Conservation (phyloP, 371 early-diverging fungal genomes). For the Mortierella sp. region DNA sequence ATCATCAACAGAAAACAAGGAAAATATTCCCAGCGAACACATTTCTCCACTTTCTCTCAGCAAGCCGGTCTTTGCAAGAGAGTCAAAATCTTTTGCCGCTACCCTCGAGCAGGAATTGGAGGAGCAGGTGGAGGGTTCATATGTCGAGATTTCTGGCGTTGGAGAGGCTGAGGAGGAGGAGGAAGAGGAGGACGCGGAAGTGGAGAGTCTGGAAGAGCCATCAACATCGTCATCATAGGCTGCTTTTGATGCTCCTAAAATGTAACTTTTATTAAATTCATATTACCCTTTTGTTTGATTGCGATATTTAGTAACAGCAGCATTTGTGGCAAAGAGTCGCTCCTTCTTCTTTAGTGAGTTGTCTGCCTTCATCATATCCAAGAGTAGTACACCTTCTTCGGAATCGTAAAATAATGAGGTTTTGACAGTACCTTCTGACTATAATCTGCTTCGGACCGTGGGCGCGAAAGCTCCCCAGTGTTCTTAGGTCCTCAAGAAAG, state of each 20-base stretch:
- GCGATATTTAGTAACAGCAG: too few species aligned
- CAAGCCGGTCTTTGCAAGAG: conserved; percentile 8
- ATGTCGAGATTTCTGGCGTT: conserved; percentile 39
- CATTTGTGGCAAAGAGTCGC: too few species aligned
- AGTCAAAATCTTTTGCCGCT: conserved; percentile 10
- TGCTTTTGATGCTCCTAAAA: not conserved
- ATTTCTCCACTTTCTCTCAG: conserved; percentile 21
- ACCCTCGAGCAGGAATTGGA: conserved; percentile 16
- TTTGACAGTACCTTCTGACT: too few species aligned
- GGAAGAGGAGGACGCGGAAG: conserved; percentile 5
- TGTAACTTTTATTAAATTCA: too few species aligned
- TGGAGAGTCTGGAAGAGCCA: not conserved
- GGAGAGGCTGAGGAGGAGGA: conserved; percentile 42
- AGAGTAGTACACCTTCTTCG: too few species aligned
- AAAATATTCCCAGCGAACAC: not conserved
- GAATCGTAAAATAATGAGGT: too few species aligned
- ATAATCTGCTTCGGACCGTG: too few species aligned
- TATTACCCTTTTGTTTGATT: not conserved
- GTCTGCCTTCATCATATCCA: too few species aligned
- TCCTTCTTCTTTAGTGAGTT: too few species aligned
- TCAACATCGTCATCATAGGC: not conserved
- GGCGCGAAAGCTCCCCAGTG: too few species aligned
- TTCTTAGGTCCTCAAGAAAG: too few species aligned
- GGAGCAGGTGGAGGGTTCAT: conserved; percentile 20
- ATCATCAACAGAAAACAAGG: not conserved